phyloP scores from a whole-genome alignment of 2,329 filamentous ascomycete species.

The Thelonectria olida region DNA sequence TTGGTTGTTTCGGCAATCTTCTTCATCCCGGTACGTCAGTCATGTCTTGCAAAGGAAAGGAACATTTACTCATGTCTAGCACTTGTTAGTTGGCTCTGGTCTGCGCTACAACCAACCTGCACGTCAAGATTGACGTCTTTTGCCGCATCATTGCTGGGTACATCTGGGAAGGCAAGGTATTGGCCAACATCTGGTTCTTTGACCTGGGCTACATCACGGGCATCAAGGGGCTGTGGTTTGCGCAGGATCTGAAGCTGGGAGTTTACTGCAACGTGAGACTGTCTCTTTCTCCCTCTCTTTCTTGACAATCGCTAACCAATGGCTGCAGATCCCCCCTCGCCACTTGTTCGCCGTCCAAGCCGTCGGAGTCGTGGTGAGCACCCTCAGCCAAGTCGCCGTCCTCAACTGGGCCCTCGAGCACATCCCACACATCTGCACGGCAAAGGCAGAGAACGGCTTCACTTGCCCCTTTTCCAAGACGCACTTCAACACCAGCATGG shows the following conservation, averaged over 20 bases:
- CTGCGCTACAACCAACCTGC: conserved; percentile 53
- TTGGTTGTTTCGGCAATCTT: conserved; percentile 41
- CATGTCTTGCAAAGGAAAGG: not conserved
- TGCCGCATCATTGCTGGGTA: conserved; percentile 57
- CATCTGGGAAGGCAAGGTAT: conserved; percentile 53
- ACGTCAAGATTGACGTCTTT: conserved; percentile 55
- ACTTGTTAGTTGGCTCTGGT: conserved; percentile 43
- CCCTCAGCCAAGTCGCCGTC: conserved; percentile 54
- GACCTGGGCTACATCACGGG: conserved; percentile 52
- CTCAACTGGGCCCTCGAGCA: conserved; percentile 50
- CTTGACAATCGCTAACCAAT: no score
- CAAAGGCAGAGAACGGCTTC: conserved; percentile 57
- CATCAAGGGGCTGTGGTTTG: conserved; percentile 52
- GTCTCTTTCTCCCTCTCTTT: no score
- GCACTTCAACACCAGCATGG: no score
- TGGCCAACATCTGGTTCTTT: conserved; percentile 51
- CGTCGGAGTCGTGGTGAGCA: conserved; percentile 54
- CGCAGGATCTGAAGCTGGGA: conserved; percentile 57
- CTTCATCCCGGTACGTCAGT: conserved; percentile 38
- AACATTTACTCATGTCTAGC: no score
- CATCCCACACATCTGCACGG: conserved; percentile 60
- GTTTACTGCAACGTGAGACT: conserved; percentile 47
- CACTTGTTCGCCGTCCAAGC: conserved; percentile 55
- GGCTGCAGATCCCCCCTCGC: conserved; percentile 50
- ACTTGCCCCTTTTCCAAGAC: conserved; percentile 46